These are phyloP conservation scores for Wickerhamiella sergipiensis DNA, from an alignment of 805 yeast genomes.

Conservation along the genomic window DNA sequence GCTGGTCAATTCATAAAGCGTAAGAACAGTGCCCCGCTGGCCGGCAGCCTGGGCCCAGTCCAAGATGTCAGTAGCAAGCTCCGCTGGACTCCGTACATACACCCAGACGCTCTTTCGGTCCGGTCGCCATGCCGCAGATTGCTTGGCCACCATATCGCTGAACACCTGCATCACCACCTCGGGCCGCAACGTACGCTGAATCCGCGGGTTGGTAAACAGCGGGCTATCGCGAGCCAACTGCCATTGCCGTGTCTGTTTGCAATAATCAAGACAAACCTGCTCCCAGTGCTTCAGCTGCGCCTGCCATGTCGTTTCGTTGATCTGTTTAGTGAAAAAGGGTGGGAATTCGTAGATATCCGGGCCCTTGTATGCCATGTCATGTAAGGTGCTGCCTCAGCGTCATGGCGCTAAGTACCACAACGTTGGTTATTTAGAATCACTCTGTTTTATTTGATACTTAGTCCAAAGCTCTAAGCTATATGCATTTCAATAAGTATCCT, in stretches of 20 bases:
- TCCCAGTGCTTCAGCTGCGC: conserved; percentile 77
- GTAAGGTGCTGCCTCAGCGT: background rate
- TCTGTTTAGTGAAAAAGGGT: conserved; percentile 83
- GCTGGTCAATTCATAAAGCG: conserved; percentile 64
- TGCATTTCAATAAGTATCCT: no score
- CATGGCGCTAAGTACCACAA: no score
- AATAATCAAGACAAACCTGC: conserved; percentile 45
- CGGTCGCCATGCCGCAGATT: conserved; percentile 43
- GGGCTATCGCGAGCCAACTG: conserved; percentile 25
- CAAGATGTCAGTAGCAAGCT: conserved; percentile 49
- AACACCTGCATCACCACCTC: conserved; percentile 46
- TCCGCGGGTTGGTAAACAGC: conserved; percentile 22
- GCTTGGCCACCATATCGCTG: conserved; percentile 38
- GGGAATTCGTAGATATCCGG: conserved; percentile 65
- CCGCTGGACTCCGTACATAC: conserved; percentile 56
- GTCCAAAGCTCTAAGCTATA: no score
- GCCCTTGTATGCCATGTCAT: conserved; percentile 15
- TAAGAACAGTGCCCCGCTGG: conserved; percentile 60
- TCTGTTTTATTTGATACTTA: no score
- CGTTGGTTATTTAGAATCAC: no score
- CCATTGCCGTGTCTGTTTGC: conserved; percentile 45
- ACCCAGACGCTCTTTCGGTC: conserved; percentile 28
- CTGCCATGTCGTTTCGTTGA: conserved; percentile 61
- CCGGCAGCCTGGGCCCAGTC: conserved; percentile 71
- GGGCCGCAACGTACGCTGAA: conserved; percentile 33